Evolutionary conservation across 2,329 filamentous ascomycete genomes (phyloP), one percentile per base, ranked within the genome.

Genomic region (Xylariomycetidae sp.): DNA sequence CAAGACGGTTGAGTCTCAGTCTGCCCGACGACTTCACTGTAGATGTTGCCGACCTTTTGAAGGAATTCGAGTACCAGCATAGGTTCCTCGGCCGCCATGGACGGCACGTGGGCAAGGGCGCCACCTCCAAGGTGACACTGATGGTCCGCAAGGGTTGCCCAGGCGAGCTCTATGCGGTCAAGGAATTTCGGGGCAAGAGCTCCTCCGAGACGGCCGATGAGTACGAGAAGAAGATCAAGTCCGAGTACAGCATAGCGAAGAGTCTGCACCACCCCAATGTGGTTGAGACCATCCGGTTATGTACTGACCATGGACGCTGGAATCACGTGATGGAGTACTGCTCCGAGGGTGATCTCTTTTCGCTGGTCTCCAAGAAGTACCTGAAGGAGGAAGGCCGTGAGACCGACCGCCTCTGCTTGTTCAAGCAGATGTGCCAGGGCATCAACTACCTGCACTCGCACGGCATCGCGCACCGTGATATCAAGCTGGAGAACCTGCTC

Each of bases 301-400:
- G 86, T 63, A 78, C 74, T 10, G 73, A 88, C 46, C 74, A 79
- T 46, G 77, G 76, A 19, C 78, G 82, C 24, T 93, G 85, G 83
- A 89, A 87, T 56, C 85, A 93, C 56, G 85, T 94, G 35, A 95
- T 95, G 88, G 86, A 95, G 56, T 93, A 85, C 57, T 94, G 88
- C 63, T 72, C 76, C 3, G 77, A 86, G 46, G 87, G 88, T 28
- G 88, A 94, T 52, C 65, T 95, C 5, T 90, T 83, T 56, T 70
- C 71, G 41, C 64, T 94, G 10, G 80, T 93, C 24, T 74, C 80
- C 44, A 82, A 81, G 55, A 74, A 74, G 20, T 81, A 82, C 48
- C 75, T 93, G 43, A 74, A 67, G 36, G 61, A 67, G 3, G 70
- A 79, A 6, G 78, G 83, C 35, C 77, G 79, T 37, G 65, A 72